A percentile compares a stretch with the other conserved stretches of the same genome.
Evolutionary conservation across 2,329 filamentous ascomycete genomes (phyloP).

Genomic region (Rhynchosporium agropyri): DNA sequence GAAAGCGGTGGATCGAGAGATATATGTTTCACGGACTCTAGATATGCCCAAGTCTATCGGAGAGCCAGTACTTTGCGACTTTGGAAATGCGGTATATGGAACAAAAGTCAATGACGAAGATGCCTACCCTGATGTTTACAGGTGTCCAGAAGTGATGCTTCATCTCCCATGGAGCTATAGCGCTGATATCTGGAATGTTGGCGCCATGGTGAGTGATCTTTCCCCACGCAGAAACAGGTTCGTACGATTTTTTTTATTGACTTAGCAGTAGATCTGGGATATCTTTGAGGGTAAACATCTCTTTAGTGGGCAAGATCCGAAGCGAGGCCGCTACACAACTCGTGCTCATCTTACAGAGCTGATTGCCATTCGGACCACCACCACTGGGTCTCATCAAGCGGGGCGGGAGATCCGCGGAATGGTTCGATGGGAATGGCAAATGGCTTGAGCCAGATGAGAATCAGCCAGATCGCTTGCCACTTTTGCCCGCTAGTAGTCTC

Average conservation of each 20-base stretch:
- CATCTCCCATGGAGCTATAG: slow-evolving; percentile 49
- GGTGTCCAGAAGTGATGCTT: slow-evolving; percentile 52
- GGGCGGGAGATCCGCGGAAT: neutral
- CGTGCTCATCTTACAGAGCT: slow-evolving; percentile 13
- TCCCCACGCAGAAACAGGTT: neutral
- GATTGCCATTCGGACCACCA: slow-evolving; percentile 10
- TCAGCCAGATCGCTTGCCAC: neutral
- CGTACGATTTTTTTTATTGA: neutral
- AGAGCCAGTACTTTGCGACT: neutral
- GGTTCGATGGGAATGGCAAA: neutral
- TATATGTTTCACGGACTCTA: slow-evolving; percentile 36
- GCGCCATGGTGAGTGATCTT: slow-evolving; percentile 50
- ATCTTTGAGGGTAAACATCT: slow-evolving; percentile 5
- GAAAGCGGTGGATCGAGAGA: neutral
- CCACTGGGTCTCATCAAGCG: neutral
- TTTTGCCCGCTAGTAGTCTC: neutral
- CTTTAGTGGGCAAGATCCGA: slow-evolving; percentile 8
- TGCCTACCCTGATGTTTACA: slow-evolving; percentile 47
- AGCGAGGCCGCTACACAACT: neutral
- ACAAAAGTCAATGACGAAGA: slow-evolving; percentile 47
- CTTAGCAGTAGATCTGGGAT: slow-evolving; percentile 12
- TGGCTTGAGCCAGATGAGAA: neutral
- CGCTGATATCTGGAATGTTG: slow-evolving; percentile 56
- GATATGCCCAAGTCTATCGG: slow-evolving; percentile 11
- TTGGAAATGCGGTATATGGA: slow-evolving; percentile 45